Evolutionary conservation across 2,329 filamentous ascomycete genomes (phyloP), one percentile per base, ranked within the genome.

Genomic region (Sphaerulina populicola): DNA sequence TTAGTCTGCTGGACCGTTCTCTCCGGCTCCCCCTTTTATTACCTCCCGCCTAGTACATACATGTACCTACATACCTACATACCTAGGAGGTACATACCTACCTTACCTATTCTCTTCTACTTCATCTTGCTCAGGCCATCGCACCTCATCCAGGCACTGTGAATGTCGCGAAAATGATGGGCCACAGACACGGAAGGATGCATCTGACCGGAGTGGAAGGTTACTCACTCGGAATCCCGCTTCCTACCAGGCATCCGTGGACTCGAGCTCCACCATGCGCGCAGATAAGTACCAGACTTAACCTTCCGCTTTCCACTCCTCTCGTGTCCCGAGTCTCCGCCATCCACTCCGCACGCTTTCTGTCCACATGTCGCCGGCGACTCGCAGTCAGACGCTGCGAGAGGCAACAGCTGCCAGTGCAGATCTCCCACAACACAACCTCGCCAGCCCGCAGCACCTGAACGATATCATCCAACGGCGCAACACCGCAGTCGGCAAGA

Each of bases 301-400:
- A 23, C 38, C 35, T 37, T 11, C 15, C 4, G 21, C 44, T 18
- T 18, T 18, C 2, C 18, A 18, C 14, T 21, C 21, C 27, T n/a
- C 21, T 33, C 33, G 18, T 18, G 18, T 8, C 7, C 12, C 44
- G 12, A 15, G 23, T 12, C 1, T 10, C 10, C 12, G 7, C 21
- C 18, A 18, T 3, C 2, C 18, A 18, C 18, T 18, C 18, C 18
- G 18, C 18, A 18, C 18, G 2, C 18, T 18, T 39, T 9, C 7
- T 33, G 18, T 35, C 37, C 62, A 31, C 39, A 51, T 57, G 51
- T 27, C 51, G 14, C 48, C 54, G 12, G 37, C 54, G 7, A 54
- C 54, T 9, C 44, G 54, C 11, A 52, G 40, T 31, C 49, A 39
- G 36, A 48, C 49, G 6, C 38, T 54, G 11, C 54, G 54, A 35